A percentile compares a stretch with the other conserved stretches of the same genome.
phyloP scores from a whole-genome alignment of 2,329 filamentous ascomycete species.

The Ophioceras dolichostomum region DNA sequence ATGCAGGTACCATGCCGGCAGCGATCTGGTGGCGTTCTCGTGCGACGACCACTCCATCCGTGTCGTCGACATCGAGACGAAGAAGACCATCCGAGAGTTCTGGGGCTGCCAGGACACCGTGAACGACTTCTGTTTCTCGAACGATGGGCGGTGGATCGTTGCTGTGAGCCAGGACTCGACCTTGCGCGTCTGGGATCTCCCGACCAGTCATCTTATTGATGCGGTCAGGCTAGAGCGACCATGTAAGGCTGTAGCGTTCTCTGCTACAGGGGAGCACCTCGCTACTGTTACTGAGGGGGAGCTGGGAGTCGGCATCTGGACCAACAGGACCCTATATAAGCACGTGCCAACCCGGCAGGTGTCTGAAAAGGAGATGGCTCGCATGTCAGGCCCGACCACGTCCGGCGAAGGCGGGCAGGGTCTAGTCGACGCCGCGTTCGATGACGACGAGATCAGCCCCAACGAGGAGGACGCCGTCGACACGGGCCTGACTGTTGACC shows the following conservation, averaged over 20 bases:
- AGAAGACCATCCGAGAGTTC: slow-evolving; percentile 83
- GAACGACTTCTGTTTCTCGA: slow-evolving; percentile 80
- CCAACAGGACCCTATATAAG: slow-evolving; percentile 81
- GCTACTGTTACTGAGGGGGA: slow-evolving; percentile 74
- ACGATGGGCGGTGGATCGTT: slow-evolving; percentile 87
- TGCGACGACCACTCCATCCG: slow-evolving; percentile 84
- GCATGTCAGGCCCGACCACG: slow-evolving; percentile 56
- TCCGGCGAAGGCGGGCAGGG: slow-evolving; percentile 74
- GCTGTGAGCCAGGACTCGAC: slow-evolving; percentile 72
- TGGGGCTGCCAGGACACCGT: slow-evolving; percentile 67
- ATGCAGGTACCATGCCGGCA: slow-evolving; percentile 70
- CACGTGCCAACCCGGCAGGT: slow-evolving; percentile 81
- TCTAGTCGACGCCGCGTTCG: slow-evolving; percentile 65
- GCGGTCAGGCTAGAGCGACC: slow-evolving; percentile 68
- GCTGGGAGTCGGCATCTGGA: slow-evolving; percentile 91
- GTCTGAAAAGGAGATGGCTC: slow-evolving; percentile 58
- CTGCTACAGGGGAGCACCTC: slow-evolving; percentile 83
- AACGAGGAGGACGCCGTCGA: slow-evolving; percentile 40
- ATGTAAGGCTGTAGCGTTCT: slow-evolving; percentile 80
- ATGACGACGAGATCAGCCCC: slow-evolving; percentile 35
- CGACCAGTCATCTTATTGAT: slow-evolving; percentile 91
- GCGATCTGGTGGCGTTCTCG: slow-evolving; percentile 75
- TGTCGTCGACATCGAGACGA: slow-evolving; percentile 81
- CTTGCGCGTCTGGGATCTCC: slow-evolving; percentile 85
- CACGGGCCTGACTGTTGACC: slow-evolving; percentile 50